These are phyloP conservation scores for Cicer yamashitae DNA, from an alignment of 306 rosid species.

Conservation along the genomic window DNA sequence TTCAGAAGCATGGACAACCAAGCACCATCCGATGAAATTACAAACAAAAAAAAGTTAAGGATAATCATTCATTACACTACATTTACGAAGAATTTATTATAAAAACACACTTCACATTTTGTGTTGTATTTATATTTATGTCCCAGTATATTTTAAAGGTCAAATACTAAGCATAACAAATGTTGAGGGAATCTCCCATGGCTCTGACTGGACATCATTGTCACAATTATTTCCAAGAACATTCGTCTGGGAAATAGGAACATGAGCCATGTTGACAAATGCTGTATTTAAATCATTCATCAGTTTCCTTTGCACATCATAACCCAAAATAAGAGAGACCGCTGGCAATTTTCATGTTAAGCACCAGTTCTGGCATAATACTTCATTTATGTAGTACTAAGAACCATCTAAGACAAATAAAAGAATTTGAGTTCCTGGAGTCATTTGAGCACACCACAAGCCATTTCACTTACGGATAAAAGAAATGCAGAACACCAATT, in stretches of 20 bases:
- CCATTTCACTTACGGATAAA: conserved; percentile 5
- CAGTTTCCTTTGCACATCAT: conserved; percentile 4
- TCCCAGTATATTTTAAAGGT: conserved; percentile 24
- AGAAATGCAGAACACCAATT: conserved; percentile 24
- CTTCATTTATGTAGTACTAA: conserved; percentile 16
- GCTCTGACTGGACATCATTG: conserved; percentile 14
- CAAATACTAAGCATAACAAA: conserved; percentile 9
- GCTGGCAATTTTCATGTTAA: conserved; percentile 17
- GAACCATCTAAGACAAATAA: conserved; percentile 20
- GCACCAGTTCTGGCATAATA: background rate
- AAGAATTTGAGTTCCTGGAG: conserved; percentile 8
- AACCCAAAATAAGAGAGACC: conserved; percentile 21
- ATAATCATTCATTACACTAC: conserved; percentile 13
- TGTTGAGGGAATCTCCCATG: background rate
- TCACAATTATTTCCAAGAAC: conserved; percentile 34
- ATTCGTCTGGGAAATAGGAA: background rate
- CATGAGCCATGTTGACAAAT: conserved; percentile 9
- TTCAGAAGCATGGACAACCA: conserved; percentile 25
- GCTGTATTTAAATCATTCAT: conserved; percentile 22
- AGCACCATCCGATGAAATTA: conserved; percentile 32
- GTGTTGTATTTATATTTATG: conserved; percentile 4
- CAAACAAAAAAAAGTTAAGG: conserved; percentile 18
- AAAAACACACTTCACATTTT: conserved; percentile 22
- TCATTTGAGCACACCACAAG: background rate
- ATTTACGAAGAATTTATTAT: background rate